Percentiles rank a stretch among this genome's conserved stretches.
These are phyloP conservation scores for Metarhizium album DNA, from an alignment of 2,329 filamentous ascomycete species.

Conservation along the genomic window DNA sequence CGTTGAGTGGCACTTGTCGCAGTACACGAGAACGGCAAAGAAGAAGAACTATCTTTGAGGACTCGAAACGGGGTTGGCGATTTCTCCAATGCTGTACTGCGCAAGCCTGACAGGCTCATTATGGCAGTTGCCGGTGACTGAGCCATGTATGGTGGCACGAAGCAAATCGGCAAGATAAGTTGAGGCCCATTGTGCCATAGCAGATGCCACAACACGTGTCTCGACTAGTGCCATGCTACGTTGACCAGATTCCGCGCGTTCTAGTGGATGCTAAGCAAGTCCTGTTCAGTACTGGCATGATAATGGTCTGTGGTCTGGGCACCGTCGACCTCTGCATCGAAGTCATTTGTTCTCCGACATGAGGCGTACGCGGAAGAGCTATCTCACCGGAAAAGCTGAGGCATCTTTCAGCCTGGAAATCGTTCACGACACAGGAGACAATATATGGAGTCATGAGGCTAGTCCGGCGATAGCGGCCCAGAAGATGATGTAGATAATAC, in stretches of 20 bases:
- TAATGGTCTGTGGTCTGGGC: neutral
- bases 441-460: neutral
- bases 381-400: neutral
- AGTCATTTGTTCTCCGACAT: neutral
- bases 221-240: neutral
- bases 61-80: neutral
- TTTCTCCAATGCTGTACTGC: neutral
- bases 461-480: neutral
- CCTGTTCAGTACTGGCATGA: neutral
- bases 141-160: neutral
- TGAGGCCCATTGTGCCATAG: neutral
- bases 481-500: neutral
- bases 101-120: neutral
- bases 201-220: neutral
- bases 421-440: too few relatives aligned
- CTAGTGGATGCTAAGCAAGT: neutral
- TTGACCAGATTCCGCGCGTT: neutral
- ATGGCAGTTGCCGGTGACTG: neutral
- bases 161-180: neutral
- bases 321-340: neutral
- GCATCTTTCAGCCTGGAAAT: neutral
- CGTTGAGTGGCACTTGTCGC: constrained; percentile 90
- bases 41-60: constrained; percentile 56
- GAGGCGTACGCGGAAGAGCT: neutral
- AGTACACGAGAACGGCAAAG: constrained; percentile 84